A percentile compares a stretch with the other conserved stretches of the same genome.
phyloP scores from a whole-genome alignment of 257 asterid species.

The Solanum stenotomum region DNA sequence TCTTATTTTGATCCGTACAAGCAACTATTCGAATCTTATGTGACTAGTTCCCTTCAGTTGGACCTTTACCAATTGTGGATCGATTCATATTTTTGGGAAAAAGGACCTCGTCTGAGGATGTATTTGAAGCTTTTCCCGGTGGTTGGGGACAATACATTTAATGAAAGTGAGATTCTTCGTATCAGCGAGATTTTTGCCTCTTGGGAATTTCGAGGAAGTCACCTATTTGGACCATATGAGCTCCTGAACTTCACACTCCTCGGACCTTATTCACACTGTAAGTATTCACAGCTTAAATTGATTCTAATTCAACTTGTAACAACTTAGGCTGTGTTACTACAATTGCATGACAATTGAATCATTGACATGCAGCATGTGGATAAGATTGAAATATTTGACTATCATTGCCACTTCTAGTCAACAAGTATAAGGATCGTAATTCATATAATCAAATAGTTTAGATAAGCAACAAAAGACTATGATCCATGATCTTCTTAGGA shows the following conservation, averaged over 20 bases:
- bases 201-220: conserved; percentile 25
- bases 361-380: neutral
- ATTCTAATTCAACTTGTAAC: neutral
- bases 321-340: neutral
- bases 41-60: conserved; percentile 21
- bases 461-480: neutral
- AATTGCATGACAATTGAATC: neutral
- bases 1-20: conserved; percentile 30
- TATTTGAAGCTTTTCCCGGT: conserved; percentile 36
- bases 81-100: conserved; percentile 32
- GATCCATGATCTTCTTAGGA: neutral
- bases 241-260: conserved; percentile 42
- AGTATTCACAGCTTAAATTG: neutral
- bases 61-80: conserved; percentile 24
- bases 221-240: conserved; percentile 42
- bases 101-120: conserved; percentile 45
- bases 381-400: neutral
- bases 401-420: neutral
- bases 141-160: conserved; percentile 18
- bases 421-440: neutral
- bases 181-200: conserved; percentile 19
- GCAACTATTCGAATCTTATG: conserved; percentile 17
- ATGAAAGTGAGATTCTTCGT: conserved; percentile 28
- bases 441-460: neutral
- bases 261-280: conserved; percentile 39